Percentiles rank a stretch among this genome's conserved stretches.
Evolutionary conservation across 495 filamentous ascomycete genomes (phyloP).

Genomic region (Penicillium macrosclerotiorum): DNA sequence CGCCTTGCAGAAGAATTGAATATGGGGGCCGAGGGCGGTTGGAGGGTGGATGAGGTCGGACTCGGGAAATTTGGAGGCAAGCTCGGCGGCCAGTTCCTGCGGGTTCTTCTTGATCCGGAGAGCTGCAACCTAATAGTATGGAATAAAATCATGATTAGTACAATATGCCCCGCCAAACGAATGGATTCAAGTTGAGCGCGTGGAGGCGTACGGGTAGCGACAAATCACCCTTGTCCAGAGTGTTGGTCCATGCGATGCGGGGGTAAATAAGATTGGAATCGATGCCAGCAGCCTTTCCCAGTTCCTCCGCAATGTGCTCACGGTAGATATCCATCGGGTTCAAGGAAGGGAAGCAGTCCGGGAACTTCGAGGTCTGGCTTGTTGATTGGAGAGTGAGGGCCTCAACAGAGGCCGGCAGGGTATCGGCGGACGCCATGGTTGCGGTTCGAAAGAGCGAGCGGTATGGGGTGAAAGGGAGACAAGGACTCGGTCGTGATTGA

Average conservation of each 20-base stretch:
- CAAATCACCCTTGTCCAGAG: conserved; percentile 87
- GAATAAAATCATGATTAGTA: conserved; percentile 1
- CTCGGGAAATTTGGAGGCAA: conserved; percentile 75
- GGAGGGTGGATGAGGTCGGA: conserved; percentile 74
- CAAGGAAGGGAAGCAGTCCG: conserved; percentile 57
- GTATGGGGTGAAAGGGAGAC: conserved; percentile 1
- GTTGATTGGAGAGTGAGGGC: conserved; percentile 42
- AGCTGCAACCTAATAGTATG: conserved; percentile 54
- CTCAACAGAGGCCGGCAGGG: conserved; percentile 37
- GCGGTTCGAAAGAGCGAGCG: conserved; percentile 10
- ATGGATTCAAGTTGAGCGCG: no score
- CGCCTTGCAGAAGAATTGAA: conserved; percentile 80
- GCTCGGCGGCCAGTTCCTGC: conserved; percentile 65
- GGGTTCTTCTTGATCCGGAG: conserved; percentile 83
- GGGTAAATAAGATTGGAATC: conserved; percentile 74
- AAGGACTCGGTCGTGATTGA: conserved; percentile 11
- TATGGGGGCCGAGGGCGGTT: conserved; percentile 57
- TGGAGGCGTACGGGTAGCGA: conserved; percentile 59
- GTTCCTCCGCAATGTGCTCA: conserved; percentile 70
- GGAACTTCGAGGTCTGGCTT: conserved; percentile 36
- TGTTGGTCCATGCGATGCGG: conserved; percentile 75
- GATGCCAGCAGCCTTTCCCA: conserved; percentile 71
- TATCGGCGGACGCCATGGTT: conserved; percentile 35
- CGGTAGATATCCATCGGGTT: conserved; percentile 92
- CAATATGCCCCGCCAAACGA: no score